Base-by-base conservation (phyloP, 1,284 basidiomycete species). In the Pseudozyma thailandica region DNA sequence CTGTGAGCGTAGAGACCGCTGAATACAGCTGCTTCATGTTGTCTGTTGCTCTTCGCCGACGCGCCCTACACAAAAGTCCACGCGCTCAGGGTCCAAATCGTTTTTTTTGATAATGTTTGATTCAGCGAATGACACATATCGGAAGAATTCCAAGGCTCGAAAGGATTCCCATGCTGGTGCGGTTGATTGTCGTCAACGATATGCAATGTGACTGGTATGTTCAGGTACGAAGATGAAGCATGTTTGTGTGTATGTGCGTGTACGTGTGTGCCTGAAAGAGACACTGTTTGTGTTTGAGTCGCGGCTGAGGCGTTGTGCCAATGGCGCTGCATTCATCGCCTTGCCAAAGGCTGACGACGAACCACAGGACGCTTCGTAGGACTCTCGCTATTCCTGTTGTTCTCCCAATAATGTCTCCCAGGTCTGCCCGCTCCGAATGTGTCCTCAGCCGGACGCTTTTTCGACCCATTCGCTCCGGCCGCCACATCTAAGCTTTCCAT, bases 351-450 rank as follows among this genome's bases (percentile, higher is more conserved):
- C 48, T 73, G 71, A 33, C 65, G 49, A 20, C 71, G 50, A 13
- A 69, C 71, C 2, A 64, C 53, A 4, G 65, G 64, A 16, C 71
- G 43, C 39, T 73, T 73, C 1, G 59, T 64, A 0, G 71, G 71
- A 45, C 64, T 69, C 44, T 73, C 64, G 47, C 60, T 59, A 20
- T 72, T 59, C 27, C 64, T 45, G 7, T n/a, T n/a, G n/a, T 23
- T 64, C 45, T 61, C 53, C 61, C 62, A 58, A 28, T 42, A 42
- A 27, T 54, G 54, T 27, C 54, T 51, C 25, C 50, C 23, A 6
- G 23, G 50, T 27, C 56, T 50, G 23, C 31, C 57, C 7, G 57
- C 41, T 2, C 68, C 61, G 26, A 64, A 71, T 3, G 41, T 28
- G 28, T 71, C 68, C 12, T 64, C 64, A 9, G 53, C 42, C 1